Conservation (phyloP, 23 red algal species). For the Gracilaria gracilis region DNA sequence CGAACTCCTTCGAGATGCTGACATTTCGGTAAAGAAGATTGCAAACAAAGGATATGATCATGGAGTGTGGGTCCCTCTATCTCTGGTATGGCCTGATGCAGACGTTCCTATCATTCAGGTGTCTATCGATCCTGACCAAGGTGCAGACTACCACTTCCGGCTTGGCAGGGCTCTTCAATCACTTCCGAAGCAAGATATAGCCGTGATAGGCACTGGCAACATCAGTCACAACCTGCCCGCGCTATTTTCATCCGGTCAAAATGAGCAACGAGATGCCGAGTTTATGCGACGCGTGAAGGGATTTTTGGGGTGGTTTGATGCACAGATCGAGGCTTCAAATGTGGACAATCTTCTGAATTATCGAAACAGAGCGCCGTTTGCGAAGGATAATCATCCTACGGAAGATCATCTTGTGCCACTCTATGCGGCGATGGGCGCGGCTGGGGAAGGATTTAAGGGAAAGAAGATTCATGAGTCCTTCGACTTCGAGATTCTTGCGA, state of each 20-base stretch:
- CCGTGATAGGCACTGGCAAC: constrained; percentile 16
- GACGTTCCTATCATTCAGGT: constrained; percentile 33
- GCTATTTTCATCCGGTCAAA: background rate
- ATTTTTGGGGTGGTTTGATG: constrained; percentile 12
- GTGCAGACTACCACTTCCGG: background rate
- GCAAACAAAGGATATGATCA: constrained; percentile 17
- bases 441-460: background rate
- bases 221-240: constrained; percentile 5
- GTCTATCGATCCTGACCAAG: constrained; percentile 33
- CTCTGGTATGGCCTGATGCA: constrained; percentile 28
- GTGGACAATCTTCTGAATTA: background rate
- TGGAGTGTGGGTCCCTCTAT: constrained; percentile 51
- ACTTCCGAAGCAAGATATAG: background rate
- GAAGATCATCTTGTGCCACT: constrained; percentile 19
- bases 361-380: background rate
- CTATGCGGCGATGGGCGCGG: constrained; percentile 5
- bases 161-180: constrained; percentile 8
- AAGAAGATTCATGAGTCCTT: constrained; percentile 10
- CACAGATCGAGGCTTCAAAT: background rate
- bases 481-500: background rate
- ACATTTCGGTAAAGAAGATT: background rate
- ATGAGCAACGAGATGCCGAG: constrained; percentile 5
- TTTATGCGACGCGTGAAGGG: background rate
- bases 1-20: constrained; percentile 8
- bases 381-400: constrained; percentile 1